phyloP scores from a whole-genome alignment of 2,329 filamentous ascomycete species.

The Hypoxylon rubiginosum region DNA sequence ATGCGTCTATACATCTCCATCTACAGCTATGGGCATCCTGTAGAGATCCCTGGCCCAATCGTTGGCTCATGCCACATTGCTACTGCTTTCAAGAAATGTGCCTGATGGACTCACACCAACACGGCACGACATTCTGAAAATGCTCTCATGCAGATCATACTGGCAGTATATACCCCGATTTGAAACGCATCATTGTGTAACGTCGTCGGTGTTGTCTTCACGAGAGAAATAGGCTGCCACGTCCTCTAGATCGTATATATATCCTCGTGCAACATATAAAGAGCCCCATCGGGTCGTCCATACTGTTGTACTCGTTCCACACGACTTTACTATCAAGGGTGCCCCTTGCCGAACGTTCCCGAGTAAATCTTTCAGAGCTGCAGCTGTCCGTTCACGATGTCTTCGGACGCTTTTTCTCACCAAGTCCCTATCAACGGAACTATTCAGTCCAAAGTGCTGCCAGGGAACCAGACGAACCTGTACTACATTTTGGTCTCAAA shows the following conservation, averaged over 20 bases:
- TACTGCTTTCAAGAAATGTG: slow-evolving; percentile 16
- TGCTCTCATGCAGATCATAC: slow-evolving; percentile 40
- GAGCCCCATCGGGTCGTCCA: slow-evolving; percentile 44
- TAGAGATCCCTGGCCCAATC: slow-evolving; percentile 25
- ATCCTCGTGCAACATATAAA: slow-evolving; percentile 51
- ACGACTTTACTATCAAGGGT: slow-evolving; percentile 41
- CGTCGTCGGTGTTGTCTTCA: slow-evolving; percentile 16
- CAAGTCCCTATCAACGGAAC: slow-evolving; percentile 52
- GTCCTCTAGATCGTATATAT: slow-evolving; percentile 25
- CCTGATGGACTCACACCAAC: slow-evolving; percentile 32
- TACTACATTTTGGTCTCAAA: slow-evolving; percentile 58
- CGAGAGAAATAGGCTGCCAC: slow-evolving; percentile 26
- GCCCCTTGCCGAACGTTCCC: slow-evolving; percentile 38
- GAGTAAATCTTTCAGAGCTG: slow-evolving; percentile 43
- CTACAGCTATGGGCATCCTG: slow-evolving; percentile 13
- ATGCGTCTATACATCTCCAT: slow-evolving; percentile 10
- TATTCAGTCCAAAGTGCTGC: slow-evolving; percentile 50
- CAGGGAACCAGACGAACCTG: slow-evolving; percentile 53
- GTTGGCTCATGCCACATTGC: slow-evolving; percentile 10
- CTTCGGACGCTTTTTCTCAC: slow-evolving; percentile 46
- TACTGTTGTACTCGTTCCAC: slow-evolving; percentile 47
- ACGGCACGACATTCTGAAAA: slow-evolving; percentile 40
- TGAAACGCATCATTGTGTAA: slow-evolving; percentile 24
- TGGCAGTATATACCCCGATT: slow-evolving; percentile 33
- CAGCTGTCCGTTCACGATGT: slow-evolving; percentile 51